phyloP scores from a whole-genome alignment of 2,329 filamentous ascomycete species.

The Colletotrichum incanum region DNA sequence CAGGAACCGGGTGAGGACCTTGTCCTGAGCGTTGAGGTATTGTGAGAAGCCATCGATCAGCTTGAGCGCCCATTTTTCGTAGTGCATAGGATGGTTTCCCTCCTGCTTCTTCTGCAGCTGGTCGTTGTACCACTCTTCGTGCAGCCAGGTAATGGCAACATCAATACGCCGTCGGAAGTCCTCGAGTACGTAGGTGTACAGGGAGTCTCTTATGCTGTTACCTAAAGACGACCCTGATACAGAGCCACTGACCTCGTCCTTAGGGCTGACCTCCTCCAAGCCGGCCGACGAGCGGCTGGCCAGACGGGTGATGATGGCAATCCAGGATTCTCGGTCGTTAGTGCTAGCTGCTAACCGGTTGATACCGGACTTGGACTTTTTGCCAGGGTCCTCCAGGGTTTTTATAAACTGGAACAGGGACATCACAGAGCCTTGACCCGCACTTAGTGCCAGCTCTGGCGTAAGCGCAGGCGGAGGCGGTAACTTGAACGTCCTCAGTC shows the following conservation, averaged over 20 bases:
- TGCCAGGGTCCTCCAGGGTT: slow-evolving; percentile 76
- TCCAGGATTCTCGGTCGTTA: slow-evolving; percentile 91
- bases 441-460: slow-evolving; percentile 78
- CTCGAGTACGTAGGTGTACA: slow-evolving; percentile 90
- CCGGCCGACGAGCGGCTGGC: slow-evolving; percentile 84
- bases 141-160: slow-evolving; percentile 92
- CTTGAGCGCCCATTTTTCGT: slow-evolving; percentile 83
- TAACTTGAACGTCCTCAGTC: slow-evolving; percentile 84
- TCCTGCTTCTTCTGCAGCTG: slow-evolving; percentile 62
- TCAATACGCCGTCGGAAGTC: slow-evolving; percentile 94
- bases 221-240: slow-evolving; percentile 64
- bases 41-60: slow-evolving; percentile 92
- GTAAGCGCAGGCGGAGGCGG: slow-evolving; percentile 83
- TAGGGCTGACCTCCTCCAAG: slow-evolving; percentile 73
- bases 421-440: slow-evolving; percentile 81
- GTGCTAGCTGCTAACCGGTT: slow-evolving; percentile 87
- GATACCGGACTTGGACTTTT: slow-evolving; percentile 81
- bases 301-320: slow-evolving; percentile 87
- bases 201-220: slow-evolving; percentile 81
- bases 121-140: slow-evolving; percentile 98
- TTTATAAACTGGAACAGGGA: slow-evolving; percentile 86
- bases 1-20: slow-evolving; percentile 90
- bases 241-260: slow-evolving; percentile 67
- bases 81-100: slow-evolving; percentile 73
- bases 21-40: slow-evolving; percentile 93